Percentiles rank a stretch among this genome's conserved stretches.
phyloP scores from a whole-genome alignment of 306 rosid genomes.

The Citrullus colocynthis region DNA sequence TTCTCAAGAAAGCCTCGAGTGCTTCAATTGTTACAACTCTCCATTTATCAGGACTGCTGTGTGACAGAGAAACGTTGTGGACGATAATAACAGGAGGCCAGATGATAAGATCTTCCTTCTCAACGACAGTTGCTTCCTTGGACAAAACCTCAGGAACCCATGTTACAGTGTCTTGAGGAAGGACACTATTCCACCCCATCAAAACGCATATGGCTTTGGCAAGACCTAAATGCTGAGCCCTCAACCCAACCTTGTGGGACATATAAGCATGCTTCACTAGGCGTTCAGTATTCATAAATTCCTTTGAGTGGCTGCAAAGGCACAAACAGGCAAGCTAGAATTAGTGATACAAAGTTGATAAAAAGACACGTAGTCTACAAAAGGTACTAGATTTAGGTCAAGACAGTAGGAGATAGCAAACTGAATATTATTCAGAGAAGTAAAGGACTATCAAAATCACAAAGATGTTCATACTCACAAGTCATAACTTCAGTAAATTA shows the following conservation, averaged over 20 bases:
- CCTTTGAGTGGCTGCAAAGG: constrained; percentile 70
- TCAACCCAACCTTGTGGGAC: constrained; percentile 78
- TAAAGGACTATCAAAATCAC: neutral
- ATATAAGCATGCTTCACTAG: constrained; percentile 85
- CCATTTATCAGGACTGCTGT: constrained; percentile 64
- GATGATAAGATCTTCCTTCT: constrained; percentile 87
- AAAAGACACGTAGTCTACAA: neutral
- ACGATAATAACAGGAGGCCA: constrained; percentile 81
- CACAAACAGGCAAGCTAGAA: constrained; percentile 13
- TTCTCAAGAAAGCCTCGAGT: constrained; percentile 75
- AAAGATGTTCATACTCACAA: neutral
- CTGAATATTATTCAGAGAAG: too few species aligned
- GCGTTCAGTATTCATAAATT: constrained; percentile 83
- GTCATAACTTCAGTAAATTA: neutral
- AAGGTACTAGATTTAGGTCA: neutral
- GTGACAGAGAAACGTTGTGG: constrained; percentile 65
- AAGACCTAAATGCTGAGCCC: constrained; percentile 74
- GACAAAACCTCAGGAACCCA: constrained; percentile 80
- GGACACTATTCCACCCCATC: constrained; percentile 78
- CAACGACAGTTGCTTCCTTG: constrained; percentile 50
- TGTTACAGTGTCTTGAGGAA: constrained; percentile 60
- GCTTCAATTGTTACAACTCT: constrained; percentile 63
- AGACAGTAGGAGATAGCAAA: neutral
- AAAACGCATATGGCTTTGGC: constrained; percentile 81
- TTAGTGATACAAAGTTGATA: neutral